These are phyloP conservation scores for Eremothecium cymbalariae DNA, from an alignment of 1,139 yeast genomes.

Conservation along the genomic window DNA sequence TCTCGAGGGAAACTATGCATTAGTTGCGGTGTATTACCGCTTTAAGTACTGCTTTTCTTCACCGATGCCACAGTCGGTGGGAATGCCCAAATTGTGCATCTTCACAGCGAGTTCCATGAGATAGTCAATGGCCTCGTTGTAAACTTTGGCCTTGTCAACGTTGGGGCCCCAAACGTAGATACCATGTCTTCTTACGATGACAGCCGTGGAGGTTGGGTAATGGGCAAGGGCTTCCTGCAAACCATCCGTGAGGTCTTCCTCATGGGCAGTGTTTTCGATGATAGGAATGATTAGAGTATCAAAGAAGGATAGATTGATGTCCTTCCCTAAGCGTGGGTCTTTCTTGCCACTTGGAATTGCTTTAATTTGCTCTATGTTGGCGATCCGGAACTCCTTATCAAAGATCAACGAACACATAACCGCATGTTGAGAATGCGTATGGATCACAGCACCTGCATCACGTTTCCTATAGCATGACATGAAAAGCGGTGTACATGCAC, in stretches of 20 bases:
- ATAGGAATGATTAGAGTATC: constrained; percentile 81
- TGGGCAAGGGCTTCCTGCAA: constrained; percentile 53
- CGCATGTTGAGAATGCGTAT: constrained; percentile 86
- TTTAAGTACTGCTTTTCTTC: constrained; percentile 29
- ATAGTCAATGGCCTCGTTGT: constrained; percentile 89
- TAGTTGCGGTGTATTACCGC: constrained; percentile 10
- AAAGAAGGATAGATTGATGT: constrained; percentile 47
- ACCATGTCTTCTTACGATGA: constrained; percentile 87
- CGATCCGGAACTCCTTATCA: constrained; percentile 63
- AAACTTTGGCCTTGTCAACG: constrained; percentile 87
- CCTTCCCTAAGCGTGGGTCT: constrained; percentile 33
- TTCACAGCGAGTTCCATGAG: constrained; percentile 76
- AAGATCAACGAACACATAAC: constrained; percentile 71
- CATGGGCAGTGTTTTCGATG: constrained; percentile 83
- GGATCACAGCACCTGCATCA: constrained; percentile 88
- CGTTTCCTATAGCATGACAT: constrained; percentile 64
- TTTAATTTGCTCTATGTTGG: constrained; percentile 85
- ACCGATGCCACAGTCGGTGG: constrained; percentile 37
- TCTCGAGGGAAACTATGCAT: constrained; percentile 14
- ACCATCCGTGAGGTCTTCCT: constrained; percentile 70
- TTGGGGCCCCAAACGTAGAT: constrained; percentile 92
- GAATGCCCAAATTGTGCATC: constrained; percentile 58
- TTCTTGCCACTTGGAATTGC: constrained; percentile 69
- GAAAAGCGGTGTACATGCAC: constrained; percentile 89
- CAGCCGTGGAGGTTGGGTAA: constrained; percentile 77